These are phyloP conservation scores for Tuber indicum DNA, from an alignment of 495 filamentous ascomycete genomes.

Conservation along the genomic window DNA sequence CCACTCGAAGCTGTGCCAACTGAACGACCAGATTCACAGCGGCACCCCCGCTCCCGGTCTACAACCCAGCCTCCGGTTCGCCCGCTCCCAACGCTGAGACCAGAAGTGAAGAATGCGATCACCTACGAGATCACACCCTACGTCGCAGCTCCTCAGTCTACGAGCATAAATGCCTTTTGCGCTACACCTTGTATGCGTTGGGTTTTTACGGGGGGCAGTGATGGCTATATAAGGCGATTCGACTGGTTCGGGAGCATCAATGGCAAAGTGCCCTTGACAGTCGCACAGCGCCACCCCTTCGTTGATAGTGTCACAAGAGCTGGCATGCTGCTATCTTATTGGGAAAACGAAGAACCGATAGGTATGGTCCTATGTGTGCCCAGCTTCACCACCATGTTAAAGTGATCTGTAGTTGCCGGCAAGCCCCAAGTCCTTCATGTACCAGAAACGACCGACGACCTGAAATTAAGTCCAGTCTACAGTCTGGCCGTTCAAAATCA, in stretches of 20 bases:
- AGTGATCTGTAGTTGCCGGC: conserved; percentile 8
- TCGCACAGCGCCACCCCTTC: conserved; percentile 93
- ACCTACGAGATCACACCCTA: conserved; percentile 96
- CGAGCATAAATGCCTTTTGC: conserved; percentile 87
- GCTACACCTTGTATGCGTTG: conserved; percentile 92
- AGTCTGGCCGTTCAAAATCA: conserved; percentile 84
- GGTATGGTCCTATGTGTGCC: conserved; percentile 19
- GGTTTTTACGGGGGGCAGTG: conserved; percentile 87
- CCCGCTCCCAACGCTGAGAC: conserved; percentile 61
- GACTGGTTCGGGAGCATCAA: conserved; percentile 95
- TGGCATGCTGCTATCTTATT: conserved; percentile 87
- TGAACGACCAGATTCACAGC: conserved; percentile 38
- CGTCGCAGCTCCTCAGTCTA: conserved; percentile 90
- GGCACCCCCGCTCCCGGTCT: conserved; percentile 48
- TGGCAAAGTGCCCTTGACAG: conserved; percentile 85
- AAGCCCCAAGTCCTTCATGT: conserved; percentile 35
- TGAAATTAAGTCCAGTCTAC: conserved; percentile 73
- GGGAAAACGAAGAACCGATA: conserved; percentile 72
- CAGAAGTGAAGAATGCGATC: conserved; percentile 72
- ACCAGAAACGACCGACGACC: conserved; percentile 36
- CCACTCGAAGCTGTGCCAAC: conserved; percentile 43
- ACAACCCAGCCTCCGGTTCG: conserved; percentile 44
- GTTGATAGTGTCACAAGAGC: conserved; percentile 91
- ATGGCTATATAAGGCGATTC: conserved; percentile 92
- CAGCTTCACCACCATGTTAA: background rate